Percentiles rank a stretch among this genome's conserved stretches.
Conservation (phyloP, 1,284 basidiomycete genomes). For the Rhodotorula mucilaginosa region DNA sequence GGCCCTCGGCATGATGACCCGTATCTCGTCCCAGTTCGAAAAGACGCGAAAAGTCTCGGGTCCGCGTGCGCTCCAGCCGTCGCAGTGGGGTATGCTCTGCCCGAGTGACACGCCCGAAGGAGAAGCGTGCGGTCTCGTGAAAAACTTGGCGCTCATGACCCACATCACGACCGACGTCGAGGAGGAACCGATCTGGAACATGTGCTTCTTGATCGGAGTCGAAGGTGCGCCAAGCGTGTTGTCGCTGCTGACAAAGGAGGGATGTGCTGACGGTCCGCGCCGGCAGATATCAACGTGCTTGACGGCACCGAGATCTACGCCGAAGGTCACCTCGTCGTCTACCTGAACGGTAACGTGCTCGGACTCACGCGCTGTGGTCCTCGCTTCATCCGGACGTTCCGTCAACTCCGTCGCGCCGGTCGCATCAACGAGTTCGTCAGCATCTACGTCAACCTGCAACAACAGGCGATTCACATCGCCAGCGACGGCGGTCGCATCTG, state of each 20-base stretch:
- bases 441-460: slow-evolving; percentile 95
- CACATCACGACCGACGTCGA: slow-evolving; percentile 99
- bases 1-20: slow-evolving; percentile 99
- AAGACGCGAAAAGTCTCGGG: slow-evolving; percentile 99
- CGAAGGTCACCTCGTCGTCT: slow-evolving; percentile 86
- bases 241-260: background rate
- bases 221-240: slow-evolving; percentile 63
- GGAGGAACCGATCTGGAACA: slow-evolving; percentile 84
- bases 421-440: slow-evolving; percentile 95
- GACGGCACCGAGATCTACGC: slow-evolving; percentile 97
- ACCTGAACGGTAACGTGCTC: slow-evolving; percentile 94
- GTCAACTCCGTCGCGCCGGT: slow-evolving; percentile 85
- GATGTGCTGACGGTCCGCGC: background rate
- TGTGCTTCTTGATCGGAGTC: slow-evolving; percentile 91
- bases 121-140: slow-evolving; percentile 97
- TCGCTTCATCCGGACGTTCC: slow-evolving; percentile 85
- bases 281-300: slow-evolving; percentile 78
- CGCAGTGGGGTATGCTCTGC: slow-evolving; percentile 99
- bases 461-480: slow-evolving; percentile 92
- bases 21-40: slow-evolving; percentile 97
- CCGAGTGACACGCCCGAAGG: slow-evolving; percentile 99
- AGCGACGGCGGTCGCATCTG: slow-evolving; percentile 98
- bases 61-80: slow-evolving; percentile 92
- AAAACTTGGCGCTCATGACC: slow-evolving; percentile 98
- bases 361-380: slow-evolving; percentile 84